Conservation (phyloP, 306 rosid genomes). For the Vigna mungo region DNA sequence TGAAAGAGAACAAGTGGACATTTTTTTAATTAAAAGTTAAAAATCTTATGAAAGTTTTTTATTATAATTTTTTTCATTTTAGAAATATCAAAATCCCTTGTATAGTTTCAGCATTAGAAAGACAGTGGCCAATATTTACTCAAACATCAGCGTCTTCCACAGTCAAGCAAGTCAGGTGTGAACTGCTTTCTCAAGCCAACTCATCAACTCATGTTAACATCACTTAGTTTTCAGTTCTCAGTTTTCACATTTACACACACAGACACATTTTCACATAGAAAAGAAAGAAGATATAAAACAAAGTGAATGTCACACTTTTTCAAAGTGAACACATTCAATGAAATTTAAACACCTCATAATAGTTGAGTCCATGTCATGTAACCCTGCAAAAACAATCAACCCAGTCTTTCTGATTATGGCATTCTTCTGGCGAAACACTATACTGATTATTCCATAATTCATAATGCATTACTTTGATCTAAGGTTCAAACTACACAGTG, state of each 20-base stretch:
- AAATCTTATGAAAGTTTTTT: background rate
- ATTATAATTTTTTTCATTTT: background rate
- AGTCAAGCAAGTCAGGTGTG: conserved; percentile 14
- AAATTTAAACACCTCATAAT: no score
- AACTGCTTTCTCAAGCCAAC: background rate
- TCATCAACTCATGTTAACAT: background rate
- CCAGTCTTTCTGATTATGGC: background rate
- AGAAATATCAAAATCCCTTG: background rate
- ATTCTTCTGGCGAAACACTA: background rate
- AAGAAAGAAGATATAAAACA: background rate
- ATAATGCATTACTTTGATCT: background rate
- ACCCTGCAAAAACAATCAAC: background rate
- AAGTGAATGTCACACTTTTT: background rate
- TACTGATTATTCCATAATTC: background rate
- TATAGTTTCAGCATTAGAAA: no score
- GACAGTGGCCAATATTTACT: background rate
- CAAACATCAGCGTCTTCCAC: background rate
- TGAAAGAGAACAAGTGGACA: background rate
- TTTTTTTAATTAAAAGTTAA: background rate
- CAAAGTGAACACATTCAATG: no score
- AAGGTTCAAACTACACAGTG: background rate
- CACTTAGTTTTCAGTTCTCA: background rate
- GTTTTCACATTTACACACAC: background rate
- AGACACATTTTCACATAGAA: background rate
- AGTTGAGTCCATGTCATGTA: no score